Base-by-base conservation (phyloP, 352 stramenopile species). In the Globisporangium alternatum region DNA sequence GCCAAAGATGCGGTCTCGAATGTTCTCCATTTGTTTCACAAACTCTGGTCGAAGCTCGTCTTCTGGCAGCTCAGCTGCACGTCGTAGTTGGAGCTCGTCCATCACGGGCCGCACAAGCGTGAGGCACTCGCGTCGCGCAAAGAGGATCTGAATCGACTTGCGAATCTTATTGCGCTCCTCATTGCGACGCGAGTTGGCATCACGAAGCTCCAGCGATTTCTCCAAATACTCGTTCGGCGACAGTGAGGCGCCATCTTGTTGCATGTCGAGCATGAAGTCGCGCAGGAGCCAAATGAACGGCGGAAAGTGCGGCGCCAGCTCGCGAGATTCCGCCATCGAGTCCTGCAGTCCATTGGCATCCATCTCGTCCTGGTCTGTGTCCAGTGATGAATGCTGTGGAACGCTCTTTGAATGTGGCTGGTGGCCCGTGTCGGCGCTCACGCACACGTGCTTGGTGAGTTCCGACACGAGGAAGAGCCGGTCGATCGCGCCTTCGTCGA, bases 401-500 rank as follows among this genome's bases (percentile, higher is more conserved):
- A 33, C 48, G 28, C 13, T 69, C 5, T 9, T 56, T 22, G 13
- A 15, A 15, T 13, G 5, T 22, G 62, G 31, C 10, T 62, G 22
- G 22, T 65, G 57, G 0, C 37, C 65, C 8, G 68, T 60, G 61
- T 86, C 65, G 25, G 76, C 55, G 65, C 77, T 91, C 19, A 93
- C 71, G 60, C 83, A 92, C 3, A 96, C 83, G 60, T 90, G 83
- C 53, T 94, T 94, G 22, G 85, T 93, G 48, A 94, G 71, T 64
- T 96, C 83, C 9, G 85, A 93, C 25, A 96, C 87, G 39, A 96
- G 81, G 61, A 88, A 94, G 39, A 94, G 67, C 17, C 84, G 73
- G 68, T 96, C 87, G 56, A 96, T 93, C 17, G 87, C 86, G 28
- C 77, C 79, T 75, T 96, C 87, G 60, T 96, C 87, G 66, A 96